phyloP scores from a whole-genome alignment of 805 yeast genomes.

The Candida corydali region DNA sequence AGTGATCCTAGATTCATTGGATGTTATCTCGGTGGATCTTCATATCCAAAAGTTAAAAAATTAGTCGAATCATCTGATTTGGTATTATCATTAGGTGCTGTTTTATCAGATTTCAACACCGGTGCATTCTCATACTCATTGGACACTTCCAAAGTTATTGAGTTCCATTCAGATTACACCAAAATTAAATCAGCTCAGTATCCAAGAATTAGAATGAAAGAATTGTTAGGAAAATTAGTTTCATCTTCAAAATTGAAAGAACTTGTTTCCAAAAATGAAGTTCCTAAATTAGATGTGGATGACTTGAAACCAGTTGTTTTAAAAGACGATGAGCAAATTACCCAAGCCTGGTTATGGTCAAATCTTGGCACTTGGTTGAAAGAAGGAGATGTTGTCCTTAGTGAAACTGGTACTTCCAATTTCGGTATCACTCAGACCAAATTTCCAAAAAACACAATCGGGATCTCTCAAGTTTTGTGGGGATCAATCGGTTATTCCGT shows the following conservation, averaged over 20 bases:
- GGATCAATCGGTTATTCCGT: constrained; percentile 35
- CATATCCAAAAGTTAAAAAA: constrained; percentile 14
- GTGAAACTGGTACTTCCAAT: constrained; percentile 35
- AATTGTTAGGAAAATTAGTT: constrained; percentile 29
- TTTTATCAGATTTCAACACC: constrained; percentile 32
- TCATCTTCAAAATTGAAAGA: constrained; percentile 10
- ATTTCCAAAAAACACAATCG: constrained; percentile 26
- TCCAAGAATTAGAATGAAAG: constrained; percentile 19
- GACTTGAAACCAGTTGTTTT: constrained; percentile 11
- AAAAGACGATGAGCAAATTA: constrained; percentile 11
- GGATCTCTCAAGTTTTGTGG: constrained; percentile 33
- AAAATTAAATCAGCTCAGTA: constrained; percentile 23
- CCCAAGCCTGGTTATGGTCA: constrained; percentile 31
- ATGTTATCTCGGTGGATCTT: constrained; percentile 57
- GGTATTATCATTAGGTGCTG: constrained; percentile 65
- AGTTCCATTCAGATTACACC: constrained; percentile 40
- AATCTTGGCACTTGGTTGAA: constrained; percentile 22
- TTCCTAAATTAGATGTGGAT: constrained; percentile 11
- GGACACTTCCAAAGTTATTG: constrained; percentile 24
- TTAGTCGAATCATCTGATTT: constrained; percentile 51
- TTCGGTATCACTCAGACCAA: constrained; percentile 31
- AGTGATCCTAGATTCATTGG: constrained; percentile 60
- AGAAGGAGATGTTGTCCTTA: constrained; percentile 28
- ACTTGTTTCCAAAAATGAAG: constrained; percentile 10
- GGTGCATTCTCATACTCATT: constrained; percentile 18